Evolutionary conservation across 148 eudicot species (phyloP).

Genomic region (Vaccinium darrowii): DNA sequence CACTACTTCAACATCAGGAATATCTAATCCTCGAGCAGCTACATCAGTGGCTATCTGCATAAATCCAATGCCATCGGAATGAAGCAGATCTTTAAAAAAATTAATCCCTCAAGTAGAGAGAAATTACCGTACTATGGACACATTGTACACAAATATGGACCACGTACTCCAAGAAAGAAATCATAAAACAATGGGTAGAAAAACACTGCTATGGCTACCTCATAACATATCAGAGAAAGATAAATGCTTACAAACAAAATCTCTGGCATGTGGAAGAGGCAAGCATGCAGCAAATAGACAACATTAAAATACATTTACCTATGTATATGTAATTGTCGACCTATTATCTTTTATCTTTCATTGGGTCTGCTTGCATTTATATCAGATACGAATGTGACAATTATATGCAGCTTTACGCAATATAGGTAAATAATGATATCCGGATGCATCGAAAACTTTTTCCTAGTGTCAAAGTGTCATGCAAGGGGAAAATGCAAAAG

Average conservation of each 20-base stretch:
- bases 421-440: too few relatives aligned
- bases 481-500: neutral
- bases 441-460: neutral
- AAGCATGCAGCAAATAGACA: neutral
- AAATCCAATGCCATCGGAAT: conserved; percentile 10
- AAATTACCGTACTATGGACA: neutral
- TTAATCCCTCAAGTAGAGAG: neutral
- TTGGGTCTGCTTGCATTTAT: too few relatives aligned
- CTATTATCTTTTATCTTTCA: neutral
- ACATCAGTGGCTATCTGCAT: conserved; percentile 97
- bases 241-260: neutral
- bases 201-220: neutral
- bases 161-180: neutral
- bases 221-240: neutral
- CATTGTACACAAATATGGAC: neutral
- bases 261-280: neutral
- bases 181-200: neutral
- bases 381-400: too few relatives aligned
- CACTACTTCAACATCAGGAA: conserved; percentile 97
- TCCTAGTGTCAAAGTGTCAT: neutral
- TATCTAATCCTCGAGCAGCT: conserved; percentile 98
- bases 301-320: neutral
- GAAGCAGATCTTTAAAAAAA: neutral
- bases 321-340: neutral
- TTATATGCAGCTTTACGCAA: too few relatives aligned